Evolutionary conservation across 208 protist species (phyloP), one percentile per base, ranked within the genome.

Genomic region (Phytomonas serpens): DNA sequence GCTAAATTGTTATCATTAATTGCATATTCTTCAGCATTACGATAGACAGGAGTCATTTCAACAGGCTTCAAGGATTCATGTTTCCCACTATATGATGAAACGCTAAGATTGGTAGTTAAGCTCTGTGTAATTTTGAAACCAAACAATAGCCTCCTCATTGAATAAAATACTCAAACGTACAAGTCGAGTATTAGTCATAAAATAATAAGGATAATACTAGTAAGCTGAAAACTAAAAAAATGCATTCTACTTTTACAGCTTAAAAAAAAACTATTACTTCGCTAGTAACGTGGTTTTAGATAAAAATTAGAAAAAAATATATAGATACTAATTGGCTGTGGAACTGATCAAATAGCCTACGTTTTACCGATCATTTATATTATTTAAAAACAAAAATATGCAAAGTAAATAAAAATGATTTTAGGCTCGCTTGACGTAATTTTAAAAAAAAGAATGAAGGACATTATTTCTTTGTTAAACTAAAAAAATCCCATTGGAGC

Each of bases 321-420:
- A 64, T 33, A 71, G 38, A 34, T 67, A 76, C 52, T 72, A 73
- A 78, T 69, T 72, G 31, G 71, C 69, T 75, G 78, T 67, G 75
- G 71, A 69, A 67, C 38, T 77, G 0, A 11, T 65, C 9, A 38
- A 65, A 42, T 2, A 3, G 62, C 32, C 14, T 38, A 23, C 9
- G 2, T 47, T 11, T 19, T 11, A 65, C 32, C 62, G 1, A 10
- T 3, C 9, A 38, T 67, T 27, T 62, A 27, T 62, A 47, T 47
- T 4, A 1, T 5, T 63, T 57, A 42, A 51, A 51, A 66, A 31
- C 1, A 30, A 40, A 51, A 27, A 9, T 61, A 32, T 42, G 69
- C 1, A 16, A 14, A 13, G 47, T 33, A 32, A 47, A 27, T 13
- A 34, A 38, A 42, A 62, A 4, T 4, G 71, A 47, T 75, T 75